These are phyloP conservation scores for Vachellia pachyceras DNA, from an alignment of 306 rosid species.

Conservation along the genomic window DNA sequence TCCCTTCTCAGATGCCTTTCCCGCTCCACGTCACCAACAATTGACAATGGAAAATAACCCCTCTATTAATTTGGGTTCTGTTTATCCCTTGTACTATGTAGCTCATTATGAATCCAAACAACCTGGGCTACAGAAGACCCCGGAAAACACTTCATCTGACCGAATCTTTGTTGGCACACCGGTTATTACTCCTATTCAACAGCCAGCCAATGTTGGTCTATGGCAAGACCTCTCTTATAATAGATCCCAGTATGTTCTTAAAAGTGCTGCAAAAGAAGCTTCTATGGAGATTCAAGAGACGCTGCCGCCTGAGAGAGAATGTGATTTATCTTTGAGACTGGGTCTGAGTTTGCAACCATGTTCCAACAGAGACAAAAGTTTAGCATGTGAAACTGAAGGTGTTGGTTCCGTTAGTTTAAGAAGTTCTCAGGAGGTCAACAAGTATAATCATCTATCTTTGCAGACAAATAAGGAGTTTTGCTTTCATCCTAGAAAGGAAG, in stretches of 20 bases:
- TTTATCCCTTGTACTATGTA: slow-evolving; percentile 84
- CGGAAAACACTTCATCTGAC: slow-evolving; percentile 50
- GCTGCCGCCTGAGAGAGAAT: slow-evolving; percentile 53
- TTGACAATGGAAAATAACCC: slow-evolving; percentile 52
- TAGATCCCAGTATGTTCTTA: slow-evolving; percentile 49
- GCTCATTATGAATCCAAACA: slow-evolving; percentile 50
- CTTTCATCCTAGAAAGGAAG: slow-evolving; percentile 65
- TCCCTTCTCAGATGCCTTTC: slow-evolving; percentile 57
- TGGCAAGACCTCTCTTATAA: slow-evolving; percentile 45
- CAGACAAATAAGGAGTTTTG: slow-evolving; percentile 57
- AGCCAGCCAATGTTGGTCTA: slow-evolving; percentile 54
- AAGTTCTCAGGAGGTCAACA: slow-evolving; percentile 59
- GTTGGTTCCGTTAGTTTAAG: slow-evolving; percentile 46
- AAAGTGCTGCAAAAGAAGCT: slow-evolving; percentile 44
- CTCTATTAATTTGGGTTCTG: slow-evolving; percentile 69
- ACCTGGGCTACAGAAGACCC: slow-evolving; percentile 44
- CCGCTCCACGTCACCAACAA: slow-evolving; percentile 54
- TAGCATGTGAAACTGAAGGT: slow-evolving; percentile 59
- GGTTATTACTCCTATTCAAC: slow-evolving; percentile 50
- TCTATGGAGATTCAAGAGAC: slow-evolving; percentile 51
- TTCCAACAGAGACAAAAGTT: slow-evolving; percentile 51
- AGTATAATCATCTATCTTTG: slow-evolving; percentile 48
- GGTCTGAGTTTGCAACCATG: slow-evolving; percentile 60
- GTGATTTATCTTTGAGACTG: slow-evolving; percentile 87
- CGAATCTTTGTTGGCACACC: slow-evolving; percentile 80